These are phyloP conservation scores for Aquilaria yunnanensis DNA, from an alignment of 345 rosid genomes.

Conservation along the genomic window DNA sequence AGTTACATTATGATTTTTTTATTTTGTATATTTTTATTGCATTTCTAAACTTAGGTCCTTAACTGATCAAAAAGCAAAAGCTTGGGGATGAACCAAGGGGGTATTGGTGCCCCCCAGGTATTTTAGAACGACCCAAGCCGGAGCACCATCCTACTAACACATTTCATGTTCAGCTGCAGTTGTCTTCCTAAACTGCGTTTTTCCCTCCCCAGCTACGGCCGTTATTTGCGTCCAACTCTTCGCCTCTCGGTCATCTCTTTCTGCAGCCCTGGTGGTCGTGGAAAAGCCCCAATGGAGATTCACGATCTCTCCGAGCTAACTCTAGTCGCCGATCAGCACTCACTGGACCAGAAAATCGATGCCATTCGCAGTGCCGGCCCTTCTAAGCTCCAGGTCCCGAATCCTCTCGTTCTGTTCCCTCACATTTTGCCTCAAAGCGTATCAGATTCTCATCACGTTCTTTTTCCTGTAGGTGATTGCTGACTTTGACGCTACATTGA, in stretches of 20 bases:
- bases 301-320: constrained; percentile 25
- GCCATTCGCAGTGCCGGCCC: constrained; percentile 62
- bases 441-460: background rate
- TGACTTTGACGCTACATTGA: constrained; percentile 83
- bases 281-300: constrained; percentile 23
- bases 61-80: no score
- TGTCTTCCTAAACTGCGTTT: constrained; percentile 5
- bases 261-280: constrained; percentile 15
- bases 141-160: background rate
- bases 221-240: constrained; percentile 3
- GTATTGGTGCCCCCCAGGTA: no score
- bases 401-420: background rate
- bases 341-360: constrained; percentile 38
- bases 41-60: no score
- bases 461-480: constrained; percentile 45
- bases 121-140: background rate
- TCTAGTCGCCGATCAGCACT: constrained; percentile 33
- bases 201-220: constrained; percentile 2
- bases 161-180: background rate
- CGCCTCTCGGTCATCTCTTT: background rate
- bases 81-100: no score
- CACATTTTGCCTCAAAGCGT: background rate
- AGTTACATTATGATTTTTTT: no score
- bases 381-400: constrained; percentile 67
- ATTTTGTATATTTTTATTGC: no score